Conservation (phyloP, 331 rosid genomes). For the Quercus tomentella region DNA sequence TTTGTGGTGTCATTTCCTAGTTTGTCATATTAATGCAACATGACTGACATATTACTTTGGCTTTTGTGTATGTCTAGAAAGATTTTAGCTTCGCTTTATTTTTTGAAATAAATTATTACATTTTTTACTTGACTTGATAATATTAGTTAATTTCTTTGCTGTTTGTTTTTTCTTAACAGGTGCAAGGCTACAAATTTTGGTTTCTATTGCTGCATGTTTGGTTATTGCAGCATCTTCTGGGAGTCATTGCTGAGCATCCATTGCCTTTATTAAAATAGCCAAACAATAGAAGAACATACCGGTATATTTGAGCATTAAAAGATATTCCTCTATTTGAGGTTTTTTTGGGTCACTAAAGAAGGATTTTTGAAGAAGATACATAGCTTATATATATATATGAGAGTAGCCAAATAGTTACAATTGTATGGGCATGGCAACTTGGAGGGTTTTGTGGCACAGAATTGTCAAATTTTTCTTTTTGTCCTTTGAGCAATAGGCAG, state of each 20-base stretch:
- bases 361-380: slow-evolving; percentile 21
- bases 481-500: slow-evolving; percentile 22
- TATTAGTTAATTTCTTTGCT: not conserved
- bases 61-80: not conserved
- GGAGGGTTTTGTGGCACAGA: slow-evolving; percentile 15
- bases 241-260: slow-evolving; percentile 8
- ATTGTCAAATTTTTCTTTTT: slow-evolving; percentile 1
- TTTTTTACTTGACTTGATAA: not conserved
- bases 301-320: slow-evolving; percentile 28
- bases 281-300: slow-evolving; percentile 21
- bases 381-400: slow-evolving; percentile 4
- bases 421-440: slow-evolving; percentile 5
- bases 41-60: not conserved
- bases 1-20: not conserved
- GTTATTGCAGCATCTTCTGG: not conserved
- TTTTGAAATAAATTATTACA: not conserved
- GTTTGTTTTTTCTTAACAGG: not conserved
- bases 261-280: slow-evolving; percentile 9
- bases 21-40: not conserved
- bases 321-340: slow-evolving; percentile 2
- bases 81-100: not conserved
- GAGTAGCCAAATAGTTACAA: slow-evolving; percentile 11
- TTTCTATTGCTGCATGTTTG: slow-evolving; percentile 3
- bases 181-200: slow-evolving; percentile 2
- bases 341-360: slow-evolving; percentile 11